These are phyloP conservation scores for Isatis tinctoria DNA, from an alignment of 345 rosid genomes.

Conservation along the genomic window DNA sequence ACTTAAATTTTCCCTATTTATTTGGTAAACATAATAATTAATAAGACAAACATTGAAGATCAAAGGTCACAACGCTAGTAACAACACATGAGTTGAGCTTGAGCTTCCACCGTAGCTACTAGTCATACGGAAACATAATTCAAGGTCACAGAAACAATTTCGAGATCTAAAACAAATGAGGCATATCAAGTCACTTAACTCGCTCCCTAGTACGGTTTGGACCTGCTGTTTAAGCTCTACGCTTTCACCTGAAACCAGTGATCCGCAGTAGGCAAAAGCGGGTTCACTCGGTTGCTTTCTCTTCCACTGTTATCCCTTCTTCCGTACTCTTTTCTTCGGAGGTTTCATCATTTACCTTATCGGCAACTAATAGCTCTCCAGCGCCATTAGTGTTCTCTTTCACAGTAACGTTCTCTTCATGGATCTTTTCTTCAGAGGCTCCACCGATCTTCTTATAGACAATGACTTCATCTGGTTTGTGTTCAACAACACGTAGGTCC, in stretches of 20 bases:
- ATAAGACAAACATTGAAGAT: neutral
- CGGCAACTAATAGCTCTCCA: neutral
- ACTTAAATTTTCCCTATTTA: neutral
- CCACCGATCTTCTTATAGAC: slow-evolving; percentile 22
- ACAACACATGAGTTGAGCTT: neutral
- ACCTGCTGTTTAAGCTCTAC: neutral
- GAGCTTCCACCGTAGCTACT: neutral
- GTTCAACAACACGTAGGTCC: slow-evolving; percentile 38
- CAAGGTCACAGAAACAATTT: neutral
- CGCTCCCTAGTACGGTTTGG: neutral
- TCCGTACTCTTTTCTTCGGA: neutral
- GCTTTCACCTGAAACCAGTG: slow-evolving; percentile 9
- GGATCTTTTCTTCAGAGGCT: slow-evolving; percentile 16
- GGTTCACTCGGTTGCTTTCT: slow-evolving; percentile 4
- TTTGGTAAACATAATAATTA: neutral
- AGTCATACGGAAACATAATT: neutral
- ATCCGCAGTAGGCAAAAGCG: neutral
- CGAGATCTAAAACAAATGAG: neutral
- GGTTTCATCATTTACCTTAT: slow-evolving; percentile 16
- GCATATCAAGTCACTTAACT: neutral
- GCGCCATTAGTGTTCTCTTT: slow-evolving; percentile 4
- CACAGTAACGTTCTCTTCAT: slow-evolving; percentile 9
- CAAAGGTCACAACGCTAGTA: neutral
- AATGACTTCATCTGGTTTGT: slow-evolving; percentile 27
- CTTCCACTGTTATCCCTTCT: neutral